Conservation (phyloP, 148 eudicot genomes). For the Cornus suecica region DNA sequence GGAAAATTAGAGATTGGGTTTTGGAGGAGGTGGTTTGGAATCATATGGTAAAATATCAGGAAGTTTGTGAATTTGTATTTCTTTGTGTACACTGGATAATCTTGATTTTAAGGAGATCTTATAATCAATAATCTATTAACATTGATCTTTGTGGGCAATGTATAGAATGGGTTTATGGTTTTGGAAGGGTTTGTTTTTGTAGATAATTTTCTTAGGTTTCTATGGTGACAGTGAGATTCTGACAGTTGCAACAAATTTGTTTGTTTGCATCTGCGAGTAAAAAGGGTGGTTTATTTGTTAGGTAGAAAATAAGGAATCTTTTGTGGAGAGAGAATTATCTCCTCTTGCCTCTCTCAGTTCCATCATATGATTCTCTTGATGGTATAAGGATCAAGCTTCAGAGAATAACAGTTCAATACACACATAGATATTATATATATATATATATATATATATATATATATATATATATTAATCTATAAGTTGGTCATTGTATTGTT, state of each 20-base stretch:
- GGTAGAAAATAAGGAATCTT: constrained; percentile 15
- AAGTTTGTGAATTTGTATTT: background rate
- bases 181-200: constrained; percentile 1
- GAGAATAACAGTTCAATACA: background rate
- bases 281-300: constrained; percentile 24
- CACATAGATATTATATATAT: background rate
- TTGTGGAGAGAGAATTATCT: background rate
- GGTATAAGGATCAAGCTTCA: background rate
- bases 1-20: background rate
- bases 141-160: background rate
- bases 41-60: background rate
- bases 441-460: too few species aligned
- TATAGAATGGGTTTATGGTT: constrained; percentile 2
- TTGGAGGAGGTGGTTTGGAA: constrained; percentile 3
- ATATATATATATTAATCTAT: too few species aligned
- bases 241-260: constrained; percentile 35
- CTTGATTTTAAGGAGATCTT: constrained; percentile 8
- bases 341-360: background rate
- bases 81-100: background rate
- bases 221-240: constrained; percentile 14
- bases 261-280: constrained; percentile 18
- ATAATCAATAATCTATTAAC: background rate
- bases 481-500: constrained; percentile 9
- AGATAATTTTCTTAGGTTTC: constrained; percentile 5
- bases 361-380: background rate